These are phyloP conservation scores for Globisporangium spiculum DNA, from an alignment of 352 stramenopile genomes.

Conservation along the genomic window DNA sequence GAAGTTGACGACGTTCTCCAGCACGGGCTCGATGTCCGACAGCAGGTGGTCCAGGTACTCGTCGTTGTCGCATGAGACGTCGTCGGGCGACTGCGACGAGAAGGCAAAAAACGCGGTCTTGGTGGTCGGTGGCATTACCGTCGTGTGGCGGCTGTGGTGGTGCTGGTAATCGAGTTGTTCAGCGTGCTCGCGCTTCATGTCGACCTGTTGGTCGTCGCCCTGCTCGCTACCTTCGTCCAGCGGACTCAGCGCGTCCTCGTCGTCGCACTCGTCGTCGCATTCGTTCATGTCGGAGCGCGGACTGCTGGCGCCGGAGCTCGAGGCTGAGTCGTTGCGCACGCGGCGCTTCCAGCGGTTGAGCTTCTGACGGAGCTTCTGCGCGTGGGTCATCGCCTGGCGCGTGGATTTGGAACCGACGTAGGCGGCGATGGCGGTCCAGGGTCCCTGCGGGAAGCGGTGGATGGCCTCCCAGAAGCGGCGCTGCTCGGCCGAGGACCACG, in stretches of 20 bases:
- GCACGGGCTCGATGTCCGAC: conserved; percentile 44
- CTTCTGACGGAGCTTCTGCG: conserved; percentile 69
- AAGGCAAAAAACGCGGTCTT: not conserved
- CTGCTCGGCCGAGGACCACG: conserved; percentile 45
- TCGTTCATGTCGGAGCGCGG: conserved; percentile 15
- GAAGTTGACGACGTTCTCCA: conserved; percentile 52
- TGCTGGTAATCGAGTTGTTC: conserved; percentile 1
- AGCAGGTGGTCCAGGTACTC: conserved; percentile 45
- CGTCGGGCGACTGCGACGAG: conserved; percentile 14
- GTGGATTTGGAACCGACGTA: conserved; percentile 63
- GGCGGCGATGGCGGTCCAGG: conserved; percentile 57
- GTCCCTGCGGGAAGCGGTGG: conserved; percentile 52
- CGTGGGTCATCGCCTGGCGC: conserved; percentile 66
- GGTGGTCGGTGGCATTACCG: not conserved
- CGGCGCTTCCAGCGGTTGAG: conserved; percentile 54
- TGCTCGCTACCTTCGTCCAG: conserved; percentile 1
- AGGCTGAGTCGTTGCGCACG: conserved; percentile 23
- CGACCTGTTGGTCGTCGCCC: not conserved
- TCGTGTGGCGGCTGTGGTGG: not conserved
- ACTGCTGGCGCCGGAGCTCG: conserved; percentile 8
- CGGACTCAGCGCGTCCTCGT: not conserved
- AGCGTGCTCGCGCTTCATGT: conserved; percentile 1
- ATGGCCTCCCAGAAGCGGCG: conserved; percentile 59
- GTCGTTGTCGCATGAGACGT: conserved; percentile 28
- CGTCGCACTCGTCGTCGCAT: not conserved